A percentile compares a stretch with the other conserved stretches of the same genome.
Conservation (phyloP, 2,329 filamentous ascomycete genomes). For the Purpureocillium takamizusanense region DNA sequence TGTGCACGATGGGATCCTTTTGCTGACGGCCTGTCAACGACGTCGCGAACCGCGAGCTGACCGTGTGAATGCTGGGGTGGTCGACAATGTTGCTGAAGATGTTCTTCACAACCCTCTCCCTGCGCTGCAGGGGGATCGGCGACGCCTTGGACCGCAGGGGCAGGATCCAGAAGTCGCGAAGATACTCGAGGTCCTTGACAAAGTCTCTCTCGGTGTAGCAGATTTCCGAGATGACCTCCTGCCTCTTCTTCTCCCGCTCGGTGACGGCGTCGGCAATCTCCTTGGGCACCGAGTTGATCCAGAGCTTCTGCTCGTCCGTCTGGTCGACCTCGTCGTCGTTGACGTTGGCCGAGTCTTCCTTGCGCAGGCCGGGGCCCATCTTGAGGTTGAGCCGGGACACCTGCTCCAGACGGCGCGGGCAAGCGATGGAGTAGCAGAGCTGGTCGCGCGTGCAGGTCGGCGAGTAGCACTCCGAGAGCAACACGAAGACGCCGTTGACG, state of each 20-base stretch:
- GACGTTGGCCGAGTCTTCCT: constrained; percentile 44
- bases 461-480: constrained; percentile 95
- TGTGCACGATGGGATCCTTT: constrained; percentile 78
- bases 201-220: constrained; percentile 99
- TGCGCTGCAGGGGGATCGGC: constrained; percentile 78
- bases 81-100: constrained; percentile 97
- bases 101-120: constrained; percentile 84
- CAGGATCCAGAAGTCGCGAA: constrained; percentile 97
- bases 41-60: constrained; percentile 83
- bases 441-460: constrained; percentile 94
- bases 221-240: constrained; percentile 95
- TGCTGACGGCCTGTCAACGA: constrained; percentile 86
- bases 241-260: constrained; percentile 91
- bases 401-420: constrained; percentile 85
- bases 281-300: constrained; percentile 97
- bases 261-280: constrained; percentile 84
- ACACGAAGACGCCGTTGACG: constrained; percentile 93
- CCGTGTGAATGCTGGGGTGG: constrained; percentile 67
- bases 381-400: constrained; percentile 91
- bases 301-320: constrained; percentile 92
- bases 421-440: constrained; percentile 96
- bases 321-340: constrained; percentile 76
- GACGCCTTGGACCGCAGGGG: constrained; percentile 75
- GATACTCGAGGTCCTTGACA: constrained; percentile 95
- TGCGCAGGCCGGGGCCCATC: constrained; percentile 77